Base-by-base conservation (phyloP, 2,329 filamentous ascomycete species). In the Trichoderma sp. region DNA sequence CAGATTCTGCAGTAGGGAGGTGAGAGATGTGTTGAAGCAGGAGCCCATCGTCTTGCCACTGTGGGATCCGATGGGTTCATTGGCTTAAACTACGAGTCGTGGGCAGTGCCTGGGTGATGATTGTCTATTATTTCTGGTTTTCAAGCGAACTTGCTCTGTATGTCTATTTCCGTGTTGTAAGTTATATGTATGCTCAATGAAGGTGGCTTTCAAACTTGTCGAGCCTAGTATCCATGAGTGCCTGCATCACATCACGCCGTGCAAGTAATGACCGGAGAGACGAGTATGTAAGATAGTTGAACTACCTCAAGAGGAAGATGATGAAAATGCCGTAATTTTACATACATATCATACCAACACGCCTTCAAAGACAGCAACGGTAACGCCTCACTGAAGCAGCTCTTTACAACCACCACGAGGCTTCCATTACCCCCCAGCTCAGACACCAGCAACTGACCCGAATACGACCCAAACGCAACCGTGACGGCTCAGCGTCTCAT, bases 11-110 rank as follows among this genome's bases (percentile, higher is more conserved):
- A 82, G 82, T 65, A 85, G 86, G 74, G 87, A 90, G 72, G 83
- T 95, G 12, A 83, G 83, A 69, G 90, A 93, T 73, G 87, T 95
- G 27, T 78, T 94, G 63, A 85, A 87, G 71, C 86, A 90, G 80
- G 84, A 92, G 74, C 87, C 92, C 0, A 85, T 89, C 70, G 86
- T 92, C 64, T 79, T 94, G 69, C 90, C 90, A 2, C 80, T 92
- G 27, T 94, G 92, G 92, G 91, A 94, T 81, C 91, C 91, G 0
- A 92, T 94, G 89, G 91, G 91, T 1, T 84, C 89, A 19, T 76
- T 93, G 77, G 91, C 90, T 72, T 91, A 60, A 58, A 39, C 5
- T 22, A 48, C n/a, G 10, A n/a, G 12, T 50, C 13, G 50, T 53
- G 13, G 29, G 56, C 2, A n/a, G 35, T 29, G 29, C 5, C 5